Percentiles rank a stretch among this genome's conserved stretches.
Evolutionary conservation across 108 stramenopile genomes (phyloP).

Genomic region (Fragilariopsis cylindrus): DNA sequence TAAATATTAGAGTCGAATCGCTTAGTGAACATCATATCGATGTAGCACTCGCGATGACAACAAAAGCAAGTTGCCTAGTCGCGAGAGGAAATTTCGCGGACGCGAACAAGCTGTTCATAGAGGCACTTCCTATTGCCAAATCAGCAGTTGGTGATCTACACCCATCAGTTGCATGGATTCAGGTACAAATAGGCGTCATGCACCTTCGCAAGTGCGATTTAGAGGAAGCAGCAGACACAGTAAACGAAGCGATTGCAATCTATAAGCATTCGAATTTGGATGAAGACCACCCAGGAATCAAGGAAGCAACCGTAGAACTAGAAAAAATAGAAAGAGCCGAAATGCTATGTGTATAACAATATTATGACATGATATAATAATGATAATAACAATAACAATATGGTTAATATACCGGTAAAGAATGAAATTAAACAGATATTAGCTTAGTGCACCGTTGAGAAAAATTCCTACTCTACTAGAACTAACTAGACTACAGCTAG

Average conservation of each 20-base stretch:
- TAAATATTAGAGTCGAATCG: constrained; percentile 52
- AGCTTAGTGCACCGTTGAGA: too few relatives aligned
- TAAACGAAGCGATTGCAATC: constrained; percentile 57
- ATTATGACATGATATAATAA: constrained; percentile 1
- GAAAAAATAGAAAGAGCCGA: constrained; percentile 54
- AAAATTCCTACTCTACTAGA: too few relatives aligned
- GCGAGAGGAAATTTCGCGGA: constrained; percentile 30
- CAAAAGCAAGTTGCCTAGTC: constrained; percentile 43
- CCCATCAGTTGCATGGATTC: constrained; percentile 38
- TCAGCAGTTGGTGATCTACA: constrained; percentile 35
- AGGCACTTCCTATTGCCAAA: constrained; percentile 35
- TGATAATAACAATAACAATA: not conserved
- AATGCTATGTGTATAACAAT: constrained; percentile 53
- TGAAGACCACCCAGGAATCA: constrained; percentile 49
- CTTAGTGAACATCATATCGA: constrained; percentile 52
- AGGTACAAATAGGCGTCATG: constrained; percentile 55
- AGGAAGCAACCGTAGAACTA: constrained; percentile 38
- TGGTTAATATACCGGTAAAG: not conserved
- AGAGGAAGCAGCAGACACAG: constrained; percentile 45
- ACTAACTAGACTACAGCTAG: too few relatives aligned
- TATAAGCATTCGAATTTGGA: constrained; percentile 49
- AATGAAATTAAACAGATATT: too few relatives aligned
- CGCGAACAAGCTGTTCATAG: constrained; percentile 33
- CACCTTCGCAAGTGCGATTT: constrained; percentile 69
- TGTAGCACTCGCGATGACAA: constrained; percentile 37